Base-by-base conservation (phyloP, 164 flowering plant species). In the Stephania japonica region DNA sequence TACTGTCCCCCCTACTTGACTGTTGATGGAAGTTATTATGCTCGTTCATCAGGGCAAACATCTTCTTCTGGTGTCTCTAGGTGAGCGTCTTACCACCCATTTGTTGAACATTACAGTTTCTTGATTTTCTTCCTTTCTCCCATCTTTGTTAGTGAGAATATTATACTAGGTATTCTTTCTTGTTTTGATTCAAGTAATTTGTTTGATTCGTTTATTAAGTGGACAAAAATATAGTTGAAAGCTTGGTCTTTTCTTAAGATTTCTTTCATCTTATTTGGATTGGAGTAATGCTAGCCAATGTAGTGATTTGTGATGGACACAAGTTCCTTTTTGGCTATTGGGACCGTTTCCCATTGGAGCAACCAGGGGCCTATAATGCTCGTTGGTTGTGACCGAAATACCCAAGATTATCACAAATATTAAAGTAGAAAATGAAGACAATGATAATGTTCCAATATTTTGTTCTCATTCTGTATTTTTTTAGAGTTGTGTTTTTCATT, bases 1-100 rank as follows among this genome's bases (percentile, higher is more conserved):
- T 91, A 87, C 76, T 86, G 92, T 75, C 44, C 92, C 10, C 97
- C 97, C 49, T 93, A 95, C 76, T 64, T 95, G 73, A 42, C 94
- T 75, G 87, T 93, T 81, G 99, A 93, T 83, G 92, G 94, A 74
- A 70, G 88, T 66, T 90, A 86, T 80, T 83, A 87, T 77, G 77
- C 87, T 82, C 93, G 88, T 6, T 86, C 93, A 65, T 76, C 89
- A 41, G 96, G 86, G 32, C 96, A 89, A 70, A 70, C 88, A 69
- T 83, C 92, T 79, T 80, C 92, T 5, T 21, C 80, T 16, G 83
- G 86, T 75, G 78, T 77, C 70, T 85, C 90, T 12, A 90, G 87
- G 98, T 93, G 76, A 67, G 86, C 72, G 23, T 43, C 38, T 3
- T 50, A 19, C 66, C 67, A 5, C 24, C 10, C 10, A 25, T 19